phyloP scores from a whole-genome alignment of 2,329 filamentous ascomycete genomes.

The Coniochaeta prunicola region DNA sequence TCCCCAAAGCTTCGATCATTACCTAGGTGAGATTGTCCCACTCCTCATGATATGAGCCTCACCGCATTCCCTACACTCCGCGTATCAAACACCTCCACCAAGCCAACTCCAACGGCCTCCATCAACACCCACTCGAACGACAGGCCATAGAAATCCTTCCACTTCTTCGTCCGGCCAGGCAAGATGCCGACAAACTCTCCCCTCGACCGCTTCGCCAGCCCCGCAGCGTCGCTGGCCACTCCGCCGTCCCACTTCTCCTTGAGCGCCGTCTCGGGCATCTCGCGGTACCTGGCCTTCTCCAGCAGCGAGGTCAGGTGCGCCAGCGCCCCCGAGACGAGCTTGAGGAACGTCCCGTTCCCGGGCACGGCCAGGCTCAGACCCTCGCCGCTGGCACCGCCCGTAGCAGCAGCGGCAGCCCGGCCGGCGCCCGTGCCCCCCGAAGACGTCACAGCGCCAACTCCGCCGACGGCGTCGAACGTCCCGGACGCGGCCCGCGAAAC shows the following conservation, averaged over 20 bases:
- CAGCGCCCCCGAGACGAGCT: slow-evolving; percentile 54
- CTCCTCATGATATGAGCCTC: slow-evolving; percentile 24
- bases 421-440: slow-evolving; percentile 49
- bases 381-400: neutral
- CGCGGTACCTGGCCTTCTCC: slow-evolving; percentile 50
- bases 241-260: slow-evolving; percentile 67
- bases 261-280: slow-evolving; percentile 55
- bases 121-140: slow-evolving; percentile 65
- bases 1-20: no score
- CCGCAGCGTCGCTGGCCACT: slow-evolving; percentile 28
- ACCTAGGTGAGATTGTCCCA: no score
- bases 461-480: slow-evolving; percentile 61
- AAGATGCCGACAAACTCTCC: slow-evolving; percentile 51
- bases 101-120: slow-evolving; percentile 62
- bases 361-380: slow-evolving; percentile 55
- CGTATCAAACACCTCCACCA: slow-evolving; percentile 70
- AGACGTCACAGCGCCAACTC: slow-evolving; percentile 55
- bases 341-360: slow-evolving; percentile 59
- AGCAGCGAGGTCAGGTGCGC: slow-evolving; percentile 55
- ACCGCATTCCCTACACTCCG: slow-evolving; percentile 65
- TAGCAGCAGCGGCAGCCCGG: slow-evolving; percentile 16
- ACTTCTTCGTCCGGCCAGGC: slow-evolving; percentile 57
- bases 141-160: slow-evolving; percentile 64
- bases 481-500: slow-evolving; percentile 62
- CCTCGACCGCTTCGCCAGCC: slow-evolving; percentile 35